phyloP scores from a whole-genome alignment of 495 filamentous ascomycete species.

The Aspergillus ostianus region DNA sequence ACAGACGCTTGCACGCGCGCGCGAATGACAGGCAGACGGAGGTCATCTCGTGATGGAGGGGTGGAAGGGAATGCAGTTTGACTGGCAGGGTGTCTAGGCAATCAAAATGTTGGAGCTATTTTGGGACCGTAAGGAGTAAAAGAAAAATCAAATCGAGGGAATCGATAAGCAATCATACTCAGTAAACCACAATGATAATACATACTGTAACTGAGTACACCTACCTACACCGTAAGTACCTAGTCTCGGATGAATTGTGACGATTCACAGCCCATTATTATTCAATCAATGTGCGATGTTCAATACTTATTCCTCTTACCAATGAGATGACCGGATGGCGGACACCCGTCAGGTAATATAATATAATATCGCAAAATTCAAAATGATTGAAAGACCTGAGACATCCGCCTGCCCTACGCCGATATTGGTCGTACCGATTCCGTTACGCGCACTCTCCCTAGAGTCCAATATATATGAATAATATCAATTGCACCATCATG shows the following conservation, averaged over 20 bases:
- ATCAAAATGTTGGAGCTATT: conserved; percentile 2
- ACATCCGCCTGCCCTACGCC: neutral
- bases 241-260: conserved; percentile 9
- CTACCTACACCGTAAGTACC: no score
- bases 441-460: no score
- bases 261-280: conserved; percentile 3
- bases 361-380: neutral
- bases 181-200: no score
- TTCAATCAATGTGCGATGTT: neutral
- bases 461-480: conserved; percentile 2
- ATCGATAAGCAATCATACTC: neutral
- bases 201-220: neutral
- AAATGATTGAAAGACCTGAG: neutral
- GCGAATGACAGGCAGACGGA: neutral
- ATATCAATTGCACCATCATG: neutral
- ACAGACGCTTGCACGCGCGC: neutral
- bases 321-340: neutral
- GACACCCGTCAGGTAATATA: neutral
- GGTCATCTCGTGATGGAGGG: neutral
- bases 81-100: conserved; percentile 1
- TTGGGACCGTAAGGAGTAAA: no score
- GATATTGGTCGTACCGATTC: neutral
- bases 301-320: neutral
- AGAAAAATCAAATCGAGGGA: neutral
- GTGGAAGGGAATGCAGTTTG: neutral